Percentiles rank a stretch among this genome's conserved stretches.
These are phyloP conservation scores for Beauveria sp. DNA, from an alignment of 2,329 filamentous ascomycete genomes.

Conservation along the genomic window DNA sequence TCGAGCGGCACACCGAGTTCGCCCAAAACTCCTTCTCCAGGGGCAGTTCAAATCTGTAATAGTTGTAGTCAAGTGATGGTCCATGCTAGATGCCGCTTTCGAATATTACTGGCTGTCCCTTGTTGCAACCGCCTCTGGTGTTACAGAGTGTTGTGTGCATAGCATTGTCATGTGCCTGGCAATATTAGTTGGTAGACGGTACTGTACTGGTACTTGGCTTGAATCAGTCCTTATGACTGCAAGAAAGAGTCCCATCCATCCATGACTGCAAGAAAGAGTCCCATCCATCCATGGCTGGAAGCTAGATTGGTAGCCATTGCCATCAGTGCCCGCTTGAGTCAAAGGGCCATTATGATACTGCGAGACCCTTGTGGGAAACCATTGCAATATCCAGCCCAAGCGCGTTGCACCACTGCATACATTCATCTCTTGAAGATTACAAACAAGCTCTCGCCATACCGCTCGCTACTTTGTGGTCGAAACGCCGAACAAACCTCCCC, in stretches of 20 bases:
- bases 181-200: not conserved
- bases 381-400: not conserved
- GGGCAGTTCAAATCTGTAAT: not conserved
- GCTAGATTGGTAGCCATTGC: no score
- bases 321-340: not conserved
- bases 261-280: not conserved
- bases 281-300: not conserved
- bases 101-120: not conserved
- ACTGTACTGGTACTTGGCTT: not conserved
- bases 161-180: conserved; percentile 4
- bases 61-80: not conserved
- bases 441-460: not conserved
- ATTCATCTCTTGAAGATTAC: not conserved
- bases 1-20: conserved; percentile 6
- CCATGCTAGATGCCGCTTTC: not conserved
- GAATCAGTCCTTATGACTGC: not conserved
- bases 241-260: not conserved
- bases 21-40: not conserved
- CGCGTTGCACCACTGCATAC: not conserved
- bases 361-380: not conserved
- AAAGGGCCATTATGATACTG: not conserved
- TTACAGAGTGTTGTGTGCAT: not conserved
- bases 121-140: not conserved
- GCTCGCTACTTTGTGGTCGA: no score
- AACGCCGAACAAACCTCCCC: not conserved